A percentile compares a stretch with the other conserved stretches of the same genome.
Conservation (phyloP, 768 basidiomycete species). For the Dacryopinax spathularia region DNA sequence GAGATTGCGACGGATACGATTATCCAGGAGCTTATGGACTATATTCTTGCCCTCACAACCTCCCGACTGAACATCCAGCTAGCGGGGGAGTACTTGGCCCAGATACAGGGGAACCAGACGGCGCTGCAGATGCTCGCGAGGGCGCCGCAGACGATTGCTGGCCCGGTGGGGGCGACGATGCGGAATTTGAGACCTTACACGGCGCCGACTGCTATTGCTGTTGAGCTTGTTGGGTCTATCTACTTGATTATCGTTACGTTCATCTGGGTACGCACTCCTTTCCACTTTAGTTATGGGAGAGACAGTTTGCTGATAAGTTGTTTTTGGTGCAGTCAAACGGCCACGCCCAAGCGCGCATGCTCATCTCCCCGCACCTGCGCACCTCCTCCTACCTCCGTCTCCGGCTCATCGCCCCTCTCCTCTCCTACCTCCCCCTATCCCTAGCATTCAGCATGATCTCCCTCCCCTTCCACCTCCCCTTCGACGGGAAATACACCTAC, state of each 20-base stretch:
- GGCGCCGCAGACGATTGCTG: constrained; percentile 29
- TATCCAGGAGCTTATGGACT: constrained; percentile 26
- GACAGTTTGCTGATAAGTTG: constrained; percentile 5
- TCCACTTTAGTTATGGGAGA: constrained; percentile 10
- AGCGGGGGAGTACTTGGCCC: constrained; percentile 11
- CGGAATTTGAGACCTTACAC: constrained; percentile 31
- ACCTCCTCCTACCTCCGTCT: constrained; percentile 25
- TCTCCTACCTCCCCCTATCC: constrained; percentile 27
- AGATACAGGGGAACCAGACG: constrained; percentile 25
- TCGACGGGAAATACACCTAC: constrained; percentile 26
- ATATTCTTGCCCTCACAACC: constrained; percentile 15
- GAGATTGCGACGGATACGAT: constrained; percentile 31
- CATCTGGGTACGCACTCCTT: constrained; percentile 18
- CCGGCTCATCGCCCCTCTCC: constrained; percentile 25
- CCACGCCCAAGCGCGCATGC: constrained; percentile 20
- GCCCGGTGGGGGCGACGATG: constrained; percentile 23
- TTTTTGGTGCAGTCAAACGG: constrained; percentile 17
- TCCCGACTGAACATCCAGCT: background rate
- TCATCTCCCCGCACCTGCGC: constrained; percentile 27
- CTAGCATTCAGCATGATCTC: constrained; percentile 32
- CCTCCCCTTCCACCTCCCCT: constrained; percentile 32
- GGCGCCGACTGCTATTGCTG: constrained; percentile 27
- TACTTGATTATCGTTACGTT: constrained; percentile 20
- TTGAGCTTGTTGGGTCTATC: constrained; percentile 32
- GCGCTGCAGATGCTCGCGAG: constrained; percentile 26